Evolutionary conservation across 306 rosid genomes (phyloP).

Genomic region (Quercus agrifolia): DNA sequence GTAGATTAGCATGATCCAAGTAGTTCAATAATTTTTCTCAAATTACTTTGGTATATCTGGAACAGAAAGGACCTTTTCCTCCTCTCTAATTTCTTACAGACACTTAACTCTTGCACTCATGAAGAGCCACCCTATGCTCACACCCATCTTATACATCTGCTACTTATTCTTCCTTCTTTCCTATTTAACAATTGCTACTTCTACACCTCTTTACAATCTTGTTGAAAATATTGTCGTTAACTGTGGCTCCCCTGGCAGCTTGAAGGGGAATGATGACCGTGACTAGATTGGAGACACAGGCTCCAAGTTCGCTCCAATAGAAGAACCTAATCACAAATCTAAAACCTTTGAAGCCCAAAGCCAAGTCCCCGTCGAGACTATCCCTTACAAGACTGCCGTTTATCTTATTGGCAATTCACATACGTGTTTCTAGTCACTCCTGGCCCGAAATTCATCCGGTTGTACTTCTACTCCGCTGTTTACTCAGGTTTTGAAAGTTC

Average conservation of each 20-base stretch:
- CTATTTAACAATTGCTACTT: not conserved
- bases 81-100: too few relatives aligned
- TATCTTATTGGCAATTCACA: not conserved
- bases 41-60: too few relatives aligned
- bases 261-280: not conserved
- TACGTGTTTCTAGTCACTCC: not conserved
- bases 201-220: not conserved
- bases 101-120: too few relatives aligned
- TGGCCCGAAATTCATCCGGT: slow-evolving; percentile 1
- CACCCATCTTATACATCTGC: not conserved
- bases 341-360: not conserved
- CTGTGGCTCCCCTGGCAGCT: not conserved
- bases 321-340: not conserved
- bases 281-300: not conserved
- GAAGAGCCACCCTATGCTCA: too few relatives aligned
- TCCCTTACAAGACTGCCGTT: not conserved
- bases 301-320: not conserved
- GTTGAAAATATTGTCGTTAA: not conserved
- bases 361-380: not conserved
- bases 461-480: not conserved
- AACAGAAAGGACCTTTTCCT: too few relatives aligned
- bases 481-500: not conserved
- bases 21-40: too few relatives aligned
- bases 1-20: too few relatives aligned
- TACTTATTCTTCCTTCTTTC: not conserved